phyloP scores from a whole-genome alignment of 306 rosid species.

The Canavalia ensiformis region DNA sequence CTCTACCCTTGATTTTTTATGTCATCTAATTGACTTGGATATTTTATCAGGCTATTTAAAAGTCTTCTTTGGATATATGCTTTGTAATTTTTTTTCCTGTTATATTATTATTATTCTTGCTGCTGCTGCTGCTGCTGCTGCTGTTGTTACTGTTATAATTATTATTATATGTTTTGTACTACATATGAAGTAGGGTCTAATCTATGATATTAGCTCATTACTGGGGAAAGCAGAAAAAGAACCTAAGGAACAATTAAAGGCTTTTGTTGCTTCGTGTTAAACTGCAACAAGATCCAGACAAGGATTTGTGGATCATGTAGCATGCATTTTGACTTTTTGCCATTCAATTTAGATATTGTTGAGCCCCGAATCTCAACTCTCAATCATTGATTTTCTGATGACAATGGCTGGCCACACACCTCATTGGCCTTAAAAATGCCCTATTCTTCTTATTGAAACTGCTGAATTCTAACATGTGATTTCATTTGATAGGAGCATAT shows the following conservation, averaged over 20 bases:
- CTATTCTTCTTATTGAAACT: conserved; percentile 2
- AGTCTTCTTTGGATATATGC: too few relatives aligned
- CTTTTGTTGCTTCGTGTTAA: background rate
- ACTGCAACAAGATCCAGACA: too few relatives aligned
- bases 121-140: too few relatives aligned
- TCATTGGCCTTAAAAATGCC: background rate
- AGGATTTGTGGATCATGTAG: conserved; percentile 1
- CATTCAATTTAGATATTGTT: conserved; percentile 34
- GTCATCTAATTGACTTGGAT: background rate
- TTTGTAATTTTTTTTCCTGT: too few relatives aligned
- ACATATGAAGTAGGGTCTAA: too few relatives aligned
- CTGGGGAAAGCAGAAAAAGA: too few relatives aligned
- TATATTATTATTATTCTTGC: too few relatives aligned
- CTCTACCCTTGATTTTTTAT: background rate
- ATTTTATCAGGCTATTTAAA: background rate
- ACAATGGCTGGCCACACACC: background rate
- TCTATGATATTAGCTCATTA: too few relatives aligned
- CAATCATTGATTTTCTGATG: background rate
- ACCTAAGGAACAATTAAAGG: background rate
- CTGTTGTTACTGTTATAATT: too few relatives aligned
- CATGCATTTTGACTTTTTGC: conserved; percentile 1
- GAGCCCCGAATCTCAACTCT: background rate
- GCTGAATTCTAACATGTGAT: conserved; percentile 35
- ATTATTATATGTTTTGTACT: too few relatives aligned
- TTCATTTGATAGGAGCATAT: conserved; percentile 78